phyloP scores from a whole-genome alignment of 495 filamentous ascomycete genomes.

The Lasiosphaeria hispida region DNA sequence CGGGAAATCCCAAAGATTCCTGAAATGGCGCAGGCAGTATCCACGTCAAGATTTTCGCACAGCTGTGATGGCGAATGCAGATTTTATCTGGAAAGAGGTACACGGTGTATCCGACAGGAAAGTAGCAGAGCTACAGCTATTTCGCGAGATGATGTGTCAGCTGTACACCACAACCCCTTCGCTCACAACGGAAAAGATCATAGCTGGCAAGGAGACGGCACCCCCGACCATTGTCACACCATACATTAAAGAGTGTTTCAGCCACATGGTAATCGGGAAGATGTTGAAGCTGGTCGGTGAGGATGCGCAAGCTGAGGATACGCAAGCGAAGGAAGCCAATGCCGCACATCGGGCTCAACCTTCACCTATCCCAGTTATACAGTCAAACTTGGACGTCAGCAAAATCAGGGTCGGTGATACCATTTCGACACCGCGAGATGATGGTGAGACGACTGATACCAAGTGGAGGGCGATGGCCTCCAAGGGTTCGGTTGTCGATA shows the following conservation, averaged over 20 bases:
- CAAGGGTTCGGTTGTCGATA: conserved; percentile 35
- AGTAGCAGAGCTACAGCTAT: conserved; percentile 41
- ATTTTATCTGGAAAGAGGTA: conserved; percentile 64
- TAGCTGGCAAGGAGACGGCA: conserved; percentile 1
- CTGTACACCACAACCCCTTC: conserved; percentile 19
- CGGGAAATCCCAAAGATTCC: conserved; percentile 31
- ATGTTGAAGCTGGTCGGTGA: conserved; percentile 35
- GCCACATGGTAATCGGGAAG: conserved; percentile 56
- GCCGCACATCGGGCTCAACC: background rate
- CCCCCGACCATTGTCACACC: conserved; percentile 63
- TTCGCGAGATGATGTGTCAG: conserved; percentile 33
- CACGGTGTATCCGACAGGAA: conserved; percentile 31
- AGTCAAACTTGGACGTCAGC: background rate
- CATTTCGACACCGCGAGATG: conserved; percentile 43
- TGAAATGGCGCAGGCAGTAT: conserved; percentile 50
- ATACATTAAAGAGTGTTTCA: conserved; percentile 62
- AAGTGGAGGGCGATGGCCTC: conserved; percentile 53
- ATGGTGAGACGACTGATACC: conserved; percentile 35
- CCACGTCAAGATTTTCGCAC: conserved; percentile 55
- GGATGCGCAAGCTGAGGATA: background rate
- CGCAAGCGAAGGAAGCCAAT: background rate
- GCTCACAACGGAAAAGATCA: conserved; percentile 9
- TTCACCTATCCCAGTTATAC: no score
- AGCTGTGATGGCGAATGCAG: conserved; percentile 51
- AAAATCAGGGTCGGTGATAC: conserved; percentile 38